These are phyloP conservation scores for Colletotrichum sp. DNA, from an alignment of 2,329 filamentous ascomycete genomes.

Conservation along the genomic window DNA sequence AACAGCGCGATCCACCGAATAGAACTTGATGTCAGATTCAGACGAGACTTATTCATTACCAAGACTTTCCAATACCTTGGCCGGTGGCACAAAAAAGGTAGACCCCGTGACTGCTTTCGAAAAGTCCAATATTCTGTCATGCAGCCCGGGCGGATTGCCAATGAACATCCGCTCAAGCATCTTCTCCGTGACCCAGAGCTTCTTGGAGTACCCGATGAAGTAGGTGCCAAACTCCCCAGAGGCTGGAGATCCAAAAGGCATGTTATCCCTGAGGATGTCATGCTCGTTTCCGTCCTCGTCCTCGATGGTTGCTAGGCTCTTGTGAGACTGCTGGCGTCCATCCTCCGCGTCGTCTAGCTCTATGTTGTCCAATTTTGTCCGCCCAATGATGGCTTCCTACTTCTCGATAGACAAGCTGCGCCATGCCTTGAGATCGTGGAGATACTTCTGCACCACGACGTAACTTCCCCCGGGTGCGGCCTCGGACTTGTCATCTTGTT, in stretches of 20 bases:
- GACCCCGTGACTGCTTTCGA: conserved; percentile 57
- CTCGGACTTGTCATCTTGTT: conserved; percentile 36
- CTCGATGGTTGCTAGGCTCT: conserved; percentile 58
- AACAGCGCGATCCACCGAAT: neutral
- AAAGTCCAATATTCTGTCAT: conserved; percentile 62
- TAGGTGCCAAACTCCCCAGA: conserved; percentile 60
- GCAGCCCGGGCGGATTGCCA: conserved; percentile 55
- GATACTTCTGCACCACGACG: conserved; percentile 64
- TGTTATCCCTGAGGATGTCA: conserved; percentile 62
- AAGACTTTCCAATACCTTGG: conserved; percentile 35
- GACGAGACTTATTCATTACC: no score
- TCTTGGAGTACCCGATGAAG: conserved; percentile 60
- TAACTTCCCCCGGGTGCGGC: conserved; percentile 55
- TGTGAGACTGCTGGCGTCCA: conserved; percentile 55
- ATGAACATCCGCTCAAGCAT: conserved; percentile 65
- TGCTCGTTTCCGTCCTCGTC: conserved; percentile 55
- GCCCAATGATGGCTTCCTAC: conserved; percentile 62
- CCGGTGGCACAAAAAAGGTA: conserved; percentile 58
- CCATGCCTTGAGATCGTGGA: conserved; percentile 58
- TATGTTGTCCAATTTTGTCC: conserved; percentile 62
- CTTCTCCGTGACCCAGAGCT: conserved; percentile 61
- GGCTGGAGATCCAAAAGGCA: conserved; percentile 63
- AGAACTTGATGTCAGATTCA: neutral
- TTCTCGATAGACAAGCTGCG: conserved; percentile 48
- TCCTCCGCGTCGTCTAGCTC: conserved; percentile 57